Conservation (phyloP, 2,329 filamentous ascomycete species). For the Trichoderma citrinoviride region DNA sequence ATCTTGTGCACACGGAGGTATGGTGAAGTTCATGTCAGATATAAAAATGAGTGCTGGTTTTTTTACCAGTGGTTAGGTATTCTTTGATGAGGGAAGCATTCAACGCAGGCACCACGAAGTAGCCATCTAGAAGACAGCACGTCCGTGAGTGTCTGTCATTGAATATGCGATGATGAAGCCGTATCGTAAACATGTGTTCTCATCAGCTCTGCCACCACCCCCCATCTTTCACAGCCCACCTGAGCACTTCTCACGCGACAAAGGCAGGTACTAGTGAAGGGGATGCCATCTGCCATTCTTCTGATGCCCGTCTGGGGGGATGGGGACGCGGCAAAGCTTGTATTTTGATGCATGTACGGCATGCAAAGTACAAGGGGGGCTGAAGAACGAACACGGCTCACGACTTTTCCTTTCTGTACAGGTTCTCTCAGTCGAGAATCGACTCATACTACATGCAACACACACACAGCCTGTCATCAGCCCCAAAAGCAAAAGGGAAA, state of each 20-base stretch:
- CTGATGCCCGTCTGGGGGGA: no score
- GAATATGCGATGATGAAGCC: no score
- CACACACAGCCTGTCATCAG: neutral
- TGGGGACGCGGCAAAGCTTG: conserved; percentile 2
- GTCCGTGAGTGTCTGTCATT: neutral
- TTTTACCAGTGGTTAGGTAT: no score
- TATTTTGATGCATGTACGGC: conserved; percentile 12
- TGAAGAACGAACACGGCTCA: no score
- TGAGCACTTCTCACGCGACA: conserved; percentile 6
- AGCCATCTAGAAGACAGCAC: neutral
- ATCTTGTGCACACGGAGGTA: no score
- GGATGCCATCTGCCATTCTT: neutral
- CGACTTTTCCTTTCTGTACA: no score
- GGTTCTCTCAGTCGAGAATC: no score
- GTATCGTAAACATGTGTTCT: neutral
- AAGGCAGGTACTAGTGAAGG: conserved; percentile 15
- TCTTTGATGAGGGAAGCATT: neutral
- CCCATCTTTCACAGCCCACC: neutral
- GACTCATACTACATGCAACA: no score
- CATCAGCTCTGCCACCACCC: conserved; percentile 1
- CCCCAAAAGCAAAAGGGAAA: no score
- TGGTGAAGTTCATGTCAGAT: no score
- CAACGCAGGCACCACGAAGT: neutral
- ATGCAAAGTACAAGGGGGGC: no score
- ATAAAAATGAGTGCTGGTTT: neutral